Conservation (phyloP, 1,284 basidiomycete species). For the Austroboletus novae-zelandiae region DNA sequence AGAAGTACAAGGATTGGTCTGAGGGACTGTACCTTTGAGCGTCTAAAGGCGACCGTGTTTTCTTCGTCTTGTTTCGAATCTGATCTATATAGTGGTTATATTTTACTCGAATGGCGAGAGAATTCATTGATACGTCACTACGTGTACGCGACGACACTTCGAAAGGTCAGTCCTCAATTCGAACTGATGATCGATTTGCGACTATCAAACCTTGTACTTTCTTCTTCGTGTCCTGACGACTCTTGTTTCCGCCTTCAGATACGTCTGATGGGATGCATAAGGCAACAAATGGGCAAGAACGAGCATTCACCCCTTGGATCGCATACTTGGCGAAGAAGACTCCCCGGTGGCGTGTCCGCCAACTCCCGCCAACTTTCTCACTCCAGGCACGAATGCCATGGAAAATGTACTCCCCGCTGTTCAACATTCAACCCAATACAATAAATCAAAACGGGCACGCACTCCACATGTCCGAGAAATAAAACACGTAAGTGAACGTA, state of each 20-base stretch:
- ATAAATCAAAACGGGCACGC: neutral
- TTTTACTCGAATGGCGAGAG: no score
- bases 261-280: slow-evolving; percentile 5
- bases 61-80: neutral
- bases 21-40: slow-evolving; percentile 25
- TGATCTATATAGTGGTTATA: no score
- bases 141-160: neutral
- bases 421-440: no score
- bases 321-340: slow-evolving; percentile 9
- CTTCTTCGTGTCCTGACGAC: no score
- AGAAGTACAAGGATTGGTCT: slow-evolving; percentile 32
- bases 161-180: no score
- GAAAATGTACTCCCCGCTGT: slow-evolving; percentile 7
- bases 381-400: slow-evolving; percentile 5
- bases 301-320: slow-evolving; percentile 3
- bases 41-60: neutral
- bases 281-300: slow-evolving; percentile 6
- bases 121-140: no score
- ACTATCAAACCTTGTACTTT: no score
- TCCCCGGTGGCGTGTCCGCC: neutral
- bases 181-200: no score
- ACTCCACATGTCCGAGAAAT: slow-evolving; percentile 27
- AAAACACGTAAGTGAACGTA: slow-evolving; percentile 23
- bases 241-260: neutral
- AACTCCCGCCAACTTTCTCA: no score